A percentile compares a stretch with the other conserved stretches of the same genome.
Evolutionary conservation across 2,329 filamentous ascomycete species (phyloP).

Genomic region (Cytospora mali): DNA sequence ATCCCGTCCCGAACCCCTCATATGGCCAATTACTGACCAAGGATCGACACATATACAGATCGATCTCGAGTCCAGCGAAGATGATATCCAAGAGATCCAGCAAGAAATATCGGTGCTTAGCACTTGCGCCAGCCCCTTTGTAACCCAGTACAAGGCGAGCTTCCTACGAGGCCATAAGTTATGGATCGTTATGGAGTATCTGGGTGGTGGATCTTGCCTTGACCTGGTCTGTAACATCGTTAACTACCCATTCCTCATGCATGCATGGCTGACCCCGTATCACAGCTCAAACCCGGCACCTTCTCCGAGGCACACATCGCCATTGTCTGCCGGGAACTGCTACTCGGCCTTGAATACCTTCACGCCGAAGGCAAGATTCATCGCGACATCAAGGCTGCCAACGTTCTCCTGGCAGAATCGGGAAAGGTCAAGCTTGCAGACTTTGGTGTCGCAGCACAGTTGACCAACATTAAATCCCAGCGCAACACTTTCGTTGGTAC

Average conservation of each 20-base stretch:
- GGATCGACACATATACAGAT: constrained; percentile 62
- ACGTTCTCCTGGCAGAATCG: constrained; percentile 85
- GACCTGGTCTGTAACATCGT: constrained; percentile 68
- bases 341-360: constrained; percentile 88
- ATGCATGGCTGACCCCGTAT: constrained; percentile 33
- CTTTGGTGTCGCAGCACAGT: constrained; percentile 94
- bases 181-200: constrained; percentile 99
- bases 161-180: constrained; percentile 95
- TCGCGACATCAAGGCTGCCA: constrained; percentile 94
- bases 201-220: constrained; percentile 92
- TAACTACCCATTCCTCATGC: background rate
- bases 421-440: constrained; percentile 96
- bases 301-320: constrained; percentile 91
- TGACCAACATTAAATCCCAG: constrained; percentile 97
- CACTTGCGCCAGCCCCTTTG: constrained; percentile 90
- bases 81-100: constrained; percentile 97
- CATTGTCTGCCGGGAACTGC: constrained; percentile 88
- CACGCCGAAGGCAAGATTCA: constrained; percentile 95
- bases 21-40: background rate
- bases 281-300: constrained; percentile 81
- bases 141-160: constrained; percentile 95
- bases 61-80: constrained; percentile 96
- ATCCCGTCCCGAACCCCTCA: background rate
- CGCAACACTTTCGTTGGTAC: constrained; percentile 97
- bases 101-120: constrained; percentile 94